A percentile compares a stretch with the other conserved stretches of the same genome.
Evolutionary conservation across 345 rosid genomes (phyloP).

Genomic region (Hibiscus syriacus): DNA sequence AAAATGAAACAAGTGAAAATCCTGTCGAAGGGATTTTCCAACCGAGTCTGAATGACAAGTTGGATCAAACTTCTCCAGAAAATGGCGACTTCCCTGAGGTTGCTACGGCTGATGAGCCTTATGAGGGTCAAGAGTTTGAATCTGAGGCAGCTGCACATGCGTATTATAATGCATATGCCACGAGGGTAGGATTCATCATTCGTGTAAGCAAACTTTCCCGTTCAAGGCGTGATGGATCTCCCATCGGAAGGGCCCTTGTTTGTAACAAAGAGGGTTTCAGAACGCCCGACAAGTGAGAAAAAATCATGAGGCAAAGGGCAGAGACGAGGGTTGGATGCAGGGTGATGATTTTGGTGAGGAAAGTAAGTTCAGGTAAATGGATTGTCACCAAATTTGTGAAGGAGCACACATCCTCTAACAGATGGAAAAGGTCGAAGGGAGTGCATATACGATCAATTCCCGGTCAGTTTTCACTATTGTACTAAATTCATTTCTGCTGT

Average conservation of each 20-base stretch:
- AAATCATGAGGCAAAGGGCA: too few relatives aligned
- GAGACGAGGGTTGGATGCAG: too few relatives aligned
- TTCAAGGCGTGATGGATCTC: constrained; percentile 88
- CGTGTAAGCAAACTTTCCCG: constrained; percentile 98
- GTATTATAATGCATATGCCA: constrained; percentile 84
- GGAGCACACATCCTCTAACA: constrained; percentile 67
- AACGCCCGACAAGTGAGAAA: too few relatives aligned
- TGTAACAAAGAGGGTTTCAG: too few relatives aligned
- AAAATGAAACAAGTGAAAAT: constrained; percentile 38
- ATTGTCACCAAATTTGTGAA: constrained; percentile 77
- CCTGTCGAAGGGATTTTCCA: constrained; percentile 38
- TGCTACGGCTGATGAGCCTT: constrained; percentile 60
- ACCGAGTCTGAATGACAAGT: constrained; percentile 35
- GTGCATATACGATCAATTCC: constrained; percentile 88
- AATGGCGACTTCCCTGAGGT: constrained; percentile 24
- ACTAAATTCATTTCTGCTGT: background rate
- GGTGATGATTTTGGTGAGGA: too few relatives aligned
- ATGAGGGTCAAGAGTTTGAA: constrained; percentile 81
- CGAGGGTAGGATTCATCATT: constrained; percentile 71
- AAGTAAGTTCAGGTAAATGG: constrained; percentile 86
- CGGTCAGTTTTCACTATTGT: constrained; percentile 69
- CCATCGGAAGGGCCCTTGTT: constrained; percentile 91
- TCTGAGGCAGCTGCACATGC: constrained; percentile 93
- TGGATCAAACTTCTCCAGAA: constrained; percentile 33
- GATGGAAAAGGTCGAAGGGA: constrained; percentile 89